Percentiles rank a stretch among this genome's conserved stretches.
Conservation (phyloP, 2,329 filamentous ascomycete genomes). For the Biscogniauxia marginata region DNA sequence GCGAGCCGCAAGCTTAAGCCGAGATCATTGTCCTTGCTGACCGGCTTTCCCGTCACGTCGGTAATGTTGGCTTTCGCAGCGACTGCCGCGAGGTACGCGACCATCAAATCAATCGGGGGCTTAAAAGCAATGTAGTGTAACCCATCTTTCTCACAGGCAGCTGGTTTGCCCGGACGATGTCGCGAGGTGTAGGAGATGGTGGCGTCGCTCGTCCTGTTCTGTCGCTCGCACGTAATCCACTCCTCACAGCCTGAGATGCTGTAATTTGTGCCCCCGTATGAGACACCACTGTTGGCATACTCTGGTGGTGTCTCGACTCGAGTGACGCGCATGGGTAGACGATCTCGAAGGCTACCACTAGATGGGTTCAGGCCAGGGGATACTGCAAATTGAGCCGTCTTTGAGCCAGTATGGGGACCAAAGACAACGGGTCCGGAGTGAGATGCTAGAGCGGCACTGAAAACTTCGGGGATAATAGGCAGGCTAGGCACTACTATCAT, state of each 20-base stretch:
- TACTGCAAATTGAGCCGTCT: slow-evolving; percentile 15
- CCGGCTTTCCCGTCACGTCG: slow-evolving; percentile 14
- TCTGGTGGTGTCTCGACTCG: slow-evolving; percentile 23
- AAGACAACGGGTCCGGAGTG: slow-evolving; percentile 19
- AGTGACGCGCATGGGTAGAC: slow-evolving; percentile 21
- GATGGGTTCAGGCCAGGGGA: slow-evolving; percentile 20
- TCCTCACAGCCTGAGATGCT: slow-evolving; percentile 21
- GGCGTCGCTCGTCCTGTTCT: slow-evolving; percentile 14
- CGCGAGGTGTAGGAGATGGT: slow-evolving; percentile 19
- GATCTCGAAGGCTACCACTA: slow-evolving; percentile 14
- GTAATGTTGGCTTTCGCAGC: slow-evolving; percentile 14
- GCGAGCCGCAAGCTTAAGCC: slow-evolving; percentile 16
- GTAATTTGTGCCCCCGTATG: slow-evolving; percentile 17
- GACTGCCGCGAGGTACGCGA: slow-evolving; percentile 20
- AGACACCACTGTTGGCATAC: slow-evolving; percentile 19
- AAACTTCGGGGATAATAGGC: slow-evolving; percentile 18
- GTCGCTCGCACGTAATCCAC: slow-evolving; percentile 16
- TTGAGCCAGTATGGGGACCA: slow-evolving; percentile 22
- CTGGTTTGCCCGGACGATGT: slow-evolving; percentile 18
- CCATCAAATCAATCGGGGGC: slow-evolving; percentile 20
- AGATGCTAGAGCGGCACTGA: slow-evolving; percentile 11
- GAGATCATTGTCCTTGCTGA: slow-evolving; percentile 16
- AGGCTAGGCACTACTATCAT: slow-evolving; percentile 24
- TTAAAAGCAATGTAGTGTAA: slow-evolving; percentile 24
- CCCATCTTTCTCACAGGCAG: slow-evolving; percentile 15